Percentiles rank a stretch among this genome's conserved stretches.
Conservation (phyloP, 2,329 filamentous ascomycete species). For the Nakataea oryzae region DNA sequence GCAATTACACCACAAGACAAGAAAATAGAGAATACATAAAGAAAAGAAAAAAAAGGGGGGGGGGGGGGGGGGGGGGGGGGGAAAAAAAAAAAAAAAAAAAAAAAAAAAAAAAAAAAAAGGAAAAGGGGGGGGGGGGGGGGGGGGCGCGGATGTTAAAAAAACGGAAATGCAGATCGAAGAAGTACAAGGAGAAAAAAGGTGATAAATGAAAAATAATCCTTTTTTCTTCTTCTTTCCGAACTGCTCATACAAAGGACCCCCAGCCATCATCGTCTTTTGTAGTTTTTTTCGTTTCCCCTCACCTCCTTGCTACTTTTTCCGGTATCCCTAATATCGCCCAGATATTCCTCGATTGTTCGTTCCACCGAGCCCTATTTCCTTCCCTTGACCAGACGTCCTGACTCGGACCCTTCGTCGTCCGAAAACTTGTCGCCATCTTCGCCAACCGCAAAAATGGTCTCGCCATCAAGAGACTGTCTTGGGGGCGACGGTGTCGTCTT, state of each 20-base stretch:
- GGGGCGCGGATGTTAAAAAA: neutral
- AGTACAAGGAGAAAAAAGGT: neutral
- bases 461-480: constrained; percentile 60
- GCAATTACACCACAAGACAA: too few relatives aligned
- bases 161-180: neutral
- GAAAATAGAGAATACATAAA: neutral
- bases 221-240: neutral
- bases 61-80: too few relatives aligned
- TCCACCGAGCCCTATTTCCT: constrained; percentile 21
- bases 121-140: neutral
- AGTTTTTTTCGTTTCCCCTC: neutral
- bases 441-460: constrained; percentile 92
- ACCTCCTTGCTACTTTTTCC: neutral
- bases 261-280: neutral
- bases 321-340: neutral
- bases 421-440: constrained; percentile 77
- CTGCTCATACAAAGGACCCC: neutral
- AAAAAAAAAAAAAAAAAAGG: neutral
- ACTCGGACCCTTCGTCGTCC: constrained; percentile 49
- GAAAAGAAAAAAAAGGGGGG: neutral
- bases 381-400: constrained; percentile 31
- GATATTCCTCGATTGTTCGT: neutral
- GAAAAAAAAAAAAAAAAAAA: neutral
- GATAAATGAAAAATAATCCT: neutral
- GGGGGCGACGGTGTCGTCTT: constrained; percentile 25